Percentiles rank a stretch among this genome's conserved stretches.
These are phyloP conservation scores for Gillenia trifoliata DNA, from an alignment of 306 rosid genomes.

Conservation along the genomic window DNA sequence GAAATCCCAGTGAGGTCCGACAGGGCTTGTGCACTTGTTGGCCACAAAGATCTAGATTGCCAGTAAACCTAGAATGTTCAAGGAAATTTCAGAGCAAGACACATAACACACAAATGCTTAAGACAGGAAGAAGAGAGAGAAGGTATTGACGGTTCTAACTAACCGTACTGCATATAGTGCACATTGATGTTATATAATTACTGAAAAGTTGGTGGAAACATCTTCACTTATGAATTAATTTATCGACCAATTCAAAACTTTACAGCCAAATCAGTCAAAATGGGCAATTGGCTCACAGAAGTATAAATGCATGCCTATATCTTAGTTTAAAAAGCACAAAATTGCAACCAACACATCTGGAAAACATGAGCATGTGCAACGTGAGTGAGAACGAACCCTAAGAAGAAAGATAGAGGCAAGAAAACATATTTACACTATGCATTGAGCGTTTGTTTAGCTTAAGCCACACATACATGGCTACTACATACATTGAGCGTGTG, in stretches of 20 bases:
- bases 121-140: not conserved
- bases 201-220: not conserved
- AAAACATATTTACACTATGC: too few relatives aligned
- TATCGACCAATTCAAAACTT: not conserved
- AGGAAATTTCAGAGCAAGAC: not conserved
- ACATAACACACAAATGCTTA: not conserved
- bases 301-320: not conserved
- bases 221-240: not conserved
- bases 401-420: too few relatives aligned
- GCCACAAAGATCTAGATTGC: slow-evolving; percentile 89
- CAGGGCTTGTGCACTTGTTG: slow-evolving; percentile 84
- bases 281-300: not conserved
- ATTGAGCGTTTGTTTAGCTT: too few relatives aligned
- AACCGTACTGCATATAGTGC: not conserved
- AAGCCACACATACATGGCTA: not conserved
- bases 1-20: slow-evolving; percentile 86
- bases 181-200: not conserved
- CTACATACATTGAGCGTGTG: too few relatives aligned
- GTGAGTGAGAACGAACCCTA: too few relatives aligned
- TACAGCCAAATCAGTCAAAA: not conserved
- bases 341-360: not conserved
- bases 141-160: not conserved
- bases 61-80: slow-evolving; percentile 55
- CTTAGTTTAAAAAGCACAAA: not conserved
- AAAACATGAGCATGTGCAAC: too few relatives aligned